Base-by-base conservation (phyloP, 2,329 filamentous ascomycete species). In the Penicillium sp. region DNA sequence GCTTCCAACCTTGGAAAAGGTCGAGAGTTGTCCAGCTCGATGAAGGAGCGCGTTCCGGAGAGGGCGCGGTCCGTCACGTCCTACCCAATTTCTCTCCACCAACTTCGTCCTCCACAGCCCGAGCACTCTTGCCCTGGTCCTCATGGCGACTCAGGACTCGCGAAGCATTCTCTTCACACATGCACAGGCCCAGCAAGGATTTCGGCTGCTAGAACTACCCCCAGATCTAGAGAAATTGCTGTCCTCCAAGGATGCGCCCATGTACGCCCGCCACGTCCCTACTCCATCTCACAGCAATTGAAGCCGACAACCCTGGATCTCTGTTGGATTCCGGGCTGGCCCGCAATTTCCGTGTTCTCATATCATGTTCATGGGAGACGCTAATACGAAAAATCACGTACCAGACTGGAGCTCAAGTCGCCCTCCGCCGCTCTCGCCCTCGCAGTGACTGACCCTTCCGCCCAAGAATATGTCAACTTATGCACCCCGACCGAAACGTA, bases 151-250 rank as follows among this genome's bases (percentile, higher is more conserved):
- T 13, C 67, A 70, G 53, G 43, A 57, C 11, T 51, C 60, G 7
- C 53, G 41, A 13, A 58, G 58, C 34, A 60, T 72, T 28, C 57
- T 63, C 4, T 68, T 73, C 51, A 70, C 67, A 13, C 59, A 70
- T 33, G 62, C 57, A 4, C 46, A 53, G n/a, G 63, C 63, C 4
- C 72, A 79, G 49, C 71, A 79, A 51, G 70, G 70, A 15, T 76
- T 81, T 57, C 73, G 77, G 26, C 66, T 84, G 20, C 69, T 84
- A 14, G 80, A 84, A 62, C 69, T 84, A 13, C 74, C 80, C 9
- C 63, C 77, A 2, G 76, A 80, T 21, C 54, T 84, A 23, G 70
- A 79, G 9, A 70, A 74, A 23, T 59, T 79, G 29, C 57, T 83
- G 21, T 67, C 73, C 14, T 69, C 72, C 7, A 65, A 72, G n/a